Evolutionary conservation across 176 grass and related monocot genomes (phyloP).

Genomic region (Microstegium vimineum): DNA sequence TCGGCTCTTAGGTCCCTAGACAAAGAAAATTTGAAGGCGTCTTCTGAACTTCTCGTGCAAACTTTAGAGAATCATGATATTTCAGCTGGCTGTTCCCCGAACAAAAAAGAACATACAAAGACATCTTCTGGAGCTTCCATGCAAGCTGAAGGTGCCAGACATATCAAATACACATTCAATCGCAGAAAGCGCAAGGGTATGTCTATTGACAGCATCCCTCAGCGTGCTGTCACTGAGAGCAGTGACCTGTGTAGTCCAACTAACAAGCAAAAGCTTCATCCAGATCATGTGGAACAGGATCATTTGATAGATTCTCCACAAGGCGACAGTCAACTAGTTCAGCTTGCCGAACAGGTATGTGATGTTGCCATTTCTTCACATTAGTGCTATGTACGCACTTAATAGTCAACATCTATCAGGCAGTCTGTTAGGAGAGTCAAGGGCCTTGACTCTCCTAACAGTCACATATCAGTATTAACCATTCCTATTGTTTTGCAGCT

Average conservation of each 20-base stretch:
- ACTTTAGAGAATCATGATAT: constrained; percentile 24
- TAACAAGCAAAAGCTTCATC: constrained; percentile 27
- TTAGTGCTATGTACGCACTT: neutral
- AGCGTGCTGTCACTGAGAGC: constrained; percentile 25
- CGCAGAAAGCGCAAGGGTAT: constrained; percentile 75
- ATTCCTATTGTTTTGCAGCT: constrained; percentile 59
- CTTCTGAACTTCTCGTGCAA: constrained; percentile 7
- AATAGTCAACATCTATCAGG: constrained; percentile 5
- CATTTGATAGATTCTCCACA: constrained; percentile 45
- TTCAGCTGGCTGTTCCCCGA: constrained; percentile 12
- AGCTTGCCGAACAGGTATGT: constrained; percentile 81
- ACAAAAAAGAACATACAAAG: constrained; percentile 17
- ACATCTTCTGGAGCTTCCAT: constrained; percentile 25
- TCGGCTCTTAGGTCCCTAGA: constrained; percentile 17
- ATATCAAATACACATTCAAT: constrained; percentile 86
- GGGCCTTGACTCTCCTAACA: too few relatives aligned
- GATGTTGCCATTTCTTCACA: constrained; percentile 9
- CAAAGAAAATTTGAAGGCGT: constrained; percentile 14
- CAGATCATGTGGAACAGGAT: constrained; percentile 30
- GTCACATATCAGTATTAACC: constrained; percentile 6
- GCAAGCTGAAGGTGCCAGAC: constrained; percentile 52
- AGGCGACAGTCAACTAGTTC: constrained; percentile 61
- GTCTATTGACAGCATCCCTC: constrained; percentile 37
- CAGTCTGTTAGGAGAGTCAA: too few relatives aligned
- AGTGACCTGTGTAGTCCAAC: constrained; percentile 11